Conservation (phyloP, 306 rosid genomes). For the Dalbergia cochinchinensis region DNA sequence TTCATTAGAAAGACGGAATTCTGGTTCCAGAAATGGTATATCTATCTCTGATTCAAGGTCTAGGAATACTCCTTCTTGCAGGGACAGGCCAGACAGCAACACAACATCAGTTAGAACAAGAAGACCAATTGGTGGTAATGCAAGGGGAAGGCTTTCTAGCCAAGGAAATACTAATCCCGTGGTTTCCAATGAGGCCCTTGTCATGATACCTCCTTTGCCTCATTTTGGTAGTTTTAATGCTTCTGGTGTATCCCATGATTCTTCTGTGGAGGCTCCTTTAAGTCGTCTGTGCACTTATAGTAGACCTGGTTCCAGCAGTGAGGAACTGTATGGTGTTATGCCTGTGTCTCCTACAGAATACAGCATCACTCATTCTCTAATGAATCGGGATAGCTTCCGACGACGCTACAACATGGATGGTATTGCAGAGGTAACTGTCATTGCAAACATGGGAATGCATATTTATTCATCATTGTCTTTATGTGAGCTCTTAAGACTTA, state of each 20-base stretch:
- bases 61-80: conserved; percentile 60
- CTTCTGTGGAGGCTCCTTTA: conserved; percentile 57
- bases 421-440: conserved; percentile 81
- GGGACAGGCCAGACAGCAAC: conserved; percentile 58
- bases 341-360: conserved; percentile 61
- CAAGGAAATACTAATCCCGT: conserved; percentile 64
- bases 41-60: conserved; percentile 77
- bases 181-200: conserved; percentile 51
- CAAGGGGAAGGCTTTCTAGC: conserved; percentile 65
- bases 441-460: conserved; percentile 6
- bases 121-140: conserved; percentile 58
- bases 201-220: conserved; percentile 55
- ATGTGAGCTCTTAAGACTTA: conserved; percentile 17
- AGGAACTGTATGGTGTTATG: conserved; percentile 56
- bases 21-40: conserved; percentile 65
- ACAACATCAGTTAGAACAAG: conserved; percentile 67
- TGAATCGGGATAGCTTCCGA: conserved; percentile 65
- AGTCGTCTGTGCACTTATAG: conserved; percentile 56
- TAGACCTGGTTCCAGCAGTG: conserved; percentile 64
- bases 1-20: conserved; percentile 58
- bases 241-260: conserved; percentile 56
- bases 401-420: conserved; percentile 82
- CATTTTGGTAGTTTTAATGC: conserved; percentile 58
- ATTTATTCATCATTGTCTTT: background rate
- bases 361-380: conserved; percentile 63